Evolutionary conservation across 306 rosid species (phyloP), one percentile per base, ranked within the genome.

Genomic region (Dalbergia cultrata): DNA sequence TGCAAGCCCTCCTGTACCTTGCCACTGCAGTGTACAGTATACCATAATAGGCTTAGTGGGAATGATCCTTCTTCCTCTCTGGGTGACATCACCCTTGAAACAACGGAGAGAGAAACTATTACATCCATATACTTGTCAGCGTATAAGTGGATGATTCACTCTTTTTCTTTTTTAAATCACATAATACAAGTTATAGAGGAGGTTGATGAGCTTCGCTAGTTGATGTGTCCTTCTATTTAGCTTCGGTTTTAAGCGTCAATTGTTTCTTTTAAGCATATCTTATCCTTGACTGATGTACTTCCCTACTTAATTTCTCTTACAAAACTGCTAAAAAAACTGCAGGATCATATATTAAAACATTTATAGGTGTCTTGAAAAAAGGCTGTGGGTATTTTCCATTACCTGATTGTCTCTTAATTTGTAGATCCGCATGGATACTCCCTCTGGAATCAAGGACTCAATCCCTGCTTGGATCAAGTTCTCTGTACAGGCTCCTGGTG

Each of bases 401-500:
- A 62, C 50, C 73, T 88, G 50, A 83, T 45, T 70, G 17, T 66
- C 53, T 71, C 53, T 7, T 34, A 45, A 80, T 77, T 83, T 80
- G 67, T 80, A 96, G 99, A 89, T 96, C 71, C 99, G 87, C 83
- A 93, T 93, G 99, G 89, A 89, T 72, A 93, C 99, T 74, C 95
- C 97, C 81, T 89, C 99, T 86, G 98, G 99, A 78, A 82, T 90
- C 86, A 93, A 96, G 83, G 99, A 96, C 84, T 93, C 98, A 3
- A 93, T 96, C 84, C 89, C 99, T 74, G 99, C 99, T 76, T 96
- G 99, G 99, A 96, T 92, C 82, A 93, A 93, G 91, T 93, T 89
- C 79, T 88, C 99, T 33, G 90, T 96, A 75, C 99, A 96, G 90
- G 92, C 97, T 85, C 97, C 98, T 7, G 91, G 89, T 80, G 99